Conservation (phyloP, 257 asterid genomes). For the Fraxinus excelsior region DNA sequence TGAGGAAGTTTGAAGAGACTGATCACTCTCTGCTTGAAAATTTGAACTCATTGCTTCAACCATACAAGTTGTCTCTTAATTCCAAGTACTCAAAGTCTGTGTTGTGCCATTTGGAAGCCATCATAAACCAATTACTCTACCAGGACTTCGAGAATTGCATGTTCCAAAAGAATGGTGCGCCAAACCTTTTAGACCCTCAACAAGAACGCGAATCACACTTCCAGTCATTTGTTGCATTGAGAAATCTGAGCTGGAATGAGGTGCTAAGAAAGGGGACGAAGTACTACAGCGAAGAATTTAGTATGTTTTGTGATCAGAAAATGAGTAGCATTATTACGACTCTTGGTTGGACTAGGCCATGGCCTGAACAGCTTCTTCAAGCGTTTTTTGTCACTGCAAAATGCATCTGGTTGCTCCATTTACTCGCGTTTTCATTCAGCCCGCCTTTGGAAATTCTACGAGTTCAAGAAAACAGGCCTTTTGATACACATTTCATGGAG, state of each 20-base stretch:
- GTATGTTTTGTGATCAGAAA: conserved; percentile 87
- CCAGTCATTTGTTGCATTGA: conserved; percentile 66
- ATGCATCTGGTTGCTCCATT: conserved; percentile 91
- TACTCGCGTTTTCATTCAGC: conserved; percentile 79
- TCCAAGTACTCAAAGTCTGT: conserved; percentile 64
- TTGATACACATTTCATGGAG: conserved; percentile 76
- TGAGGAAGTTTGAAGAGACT: conserved; percentile 51
- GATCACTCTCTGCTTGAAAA: conserved; percentile 52
- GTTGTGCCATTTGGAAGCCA: conserved; percentile 73
- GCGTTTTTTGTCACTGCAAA: conserved; percentile 89
- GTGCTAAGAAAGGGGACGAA: conserved; percentile 86
- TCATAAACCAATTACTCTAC: conserved; percentile 75
- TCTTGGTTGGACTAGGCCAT: conserved; percentile 78
- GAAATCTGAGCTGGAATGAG: conserved; percentile 89
- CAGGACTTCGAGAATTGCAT: conserved; percentile 84
- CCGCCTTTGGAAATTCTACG: conserved; percentile 59
- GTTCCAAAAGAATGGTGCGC: conserved; percentile 70
- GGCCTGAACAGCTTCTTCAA: conserved; percentile 94
- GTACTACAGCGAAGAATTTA: conserved; percentile 85
- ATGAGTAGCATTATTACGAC: conserved; percentile 67
- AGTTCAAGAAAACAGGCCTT: conserved; percentile 60
- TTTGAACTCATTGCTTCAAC: conserved; percentile 63
- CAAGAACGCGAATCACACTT: conserved; percentile 67
- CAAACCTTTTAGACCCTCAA: conserved; percentile 63
- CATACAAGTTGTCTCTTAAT: conserved; percentile 55